phyloP scores from a whole-genome alignment of 2,329 filamentous ascomycete genomes.

The Aaosphaeria pasadenensis region DNA sequence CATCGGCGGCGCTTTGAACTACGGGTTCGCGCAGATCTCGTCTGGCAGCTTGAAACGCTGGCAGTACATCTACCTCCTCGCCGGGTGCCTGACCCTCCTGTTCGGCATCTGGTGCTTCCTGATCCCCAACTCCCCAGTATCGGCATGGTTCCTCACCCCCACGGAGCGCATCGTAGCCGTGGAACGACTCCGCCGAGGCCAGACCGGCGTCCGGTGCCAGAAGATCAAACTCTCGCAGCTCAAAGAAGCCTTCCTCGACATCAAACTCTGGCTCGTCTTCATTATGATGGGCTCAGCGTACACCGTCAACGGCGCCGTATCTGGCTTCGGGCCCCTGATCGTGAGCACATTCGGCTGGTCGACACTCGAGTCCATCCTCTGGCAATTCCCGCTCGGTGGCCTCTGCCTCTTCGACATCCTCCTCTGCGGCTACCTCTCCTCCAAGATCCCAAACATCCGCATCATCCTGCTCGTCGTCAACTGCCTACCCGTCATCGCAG shows the following conservation, averaged over 20 bases:
- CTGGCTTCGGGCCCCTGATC: constrained; percentile 37
- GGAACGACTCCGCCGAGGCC: constrained; percentile 45
- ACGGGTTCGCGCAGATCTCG: constrained; percentile 38
- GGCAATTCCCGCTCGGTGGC: constrained; percentile 71
- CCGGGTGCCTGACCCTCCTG: constrained; percentile 50
- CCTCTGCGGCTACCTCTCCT: constrained; percentile 62
- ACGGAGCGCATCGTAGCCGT: constrained; percentile 59
- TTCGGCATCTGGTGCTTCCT: constrained; percentile 67
- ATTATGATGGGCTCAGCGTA: constrained; percentile 52
- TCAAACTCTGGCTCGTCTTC: constrained; percentile 42
- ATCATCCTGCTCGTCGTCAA: constrained; percentile 63
- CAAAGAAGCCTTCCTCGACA: constrained; percentile 46
- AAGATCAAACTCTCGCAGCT: constrained; percentile 53
- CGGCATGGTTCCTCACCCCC: constrained; percentile 65
- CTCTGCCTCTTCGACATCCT: constrained; percentile 67
- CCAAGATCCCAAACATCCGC: constrained; percentile 60
- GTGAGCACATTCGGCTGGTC: constrained; percentile 43
- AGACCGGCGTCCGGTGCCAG: constrained; percentile 52
- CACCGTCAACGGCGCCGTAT: constrained; percentile 49
- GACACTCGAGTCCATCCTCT: constrained; percentile 39
- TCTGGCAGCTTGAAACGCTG: constrained; percentile 47
- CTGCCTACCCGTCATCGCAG: constrained; percentile 71
- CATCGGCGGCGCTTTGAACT: constrained; percentile 30
- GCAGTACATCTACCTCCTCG: constrained; percentile 69
- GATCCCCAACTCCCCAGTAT: constrained; percentile 63